Percentiles rank a stretch among this genome's conserved stretches.
Evolutionary conservation across 2,329 filamentous ascomycete species (phyloP).

Genomic region (Colletotrichum siamense): DNA sequence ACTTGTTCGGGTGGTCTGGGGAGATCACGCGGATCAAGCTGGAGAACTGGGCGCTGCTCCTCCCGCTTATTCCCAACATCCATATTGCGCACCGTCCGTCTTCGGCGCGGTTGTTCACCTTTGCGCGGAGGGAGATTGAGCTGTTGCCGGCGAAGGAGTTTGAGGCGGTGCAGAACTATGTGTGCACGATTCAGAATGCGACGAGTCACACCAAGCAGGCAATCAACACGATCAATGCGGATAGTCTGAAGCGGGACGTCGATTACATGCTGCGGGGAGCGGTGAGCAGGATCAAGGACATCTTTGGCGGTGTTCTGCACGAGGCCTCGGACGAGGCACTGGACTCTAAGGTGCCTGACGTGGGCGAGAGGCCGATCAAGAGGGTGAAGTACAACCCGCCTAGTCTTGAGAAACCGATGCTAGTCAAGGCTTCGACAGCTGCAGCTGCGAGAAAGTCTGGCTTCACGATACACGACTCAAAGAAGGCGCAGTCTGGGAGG

Average conservation of each 20-base stretch:
- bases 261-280: background rate
- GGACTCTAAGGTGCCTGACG: background rate
- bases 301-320: background rate
- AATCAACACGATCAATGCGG: background rate
- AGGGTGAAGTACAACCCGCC: background rate
- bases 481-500: background rate
- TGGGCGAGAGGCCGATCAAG: background rate
- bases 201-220: fast-evolving
- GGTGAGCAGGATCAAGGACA: background rate
- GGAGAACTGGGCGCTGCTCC: background rate
- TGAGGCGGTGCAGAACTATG: background rate
- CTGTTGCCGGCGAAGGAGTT: background rate
- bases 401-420: background rate
- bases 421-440: background rate
- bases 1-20: background rate
- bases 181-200: background rate
- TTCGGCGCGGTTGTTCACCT: background rate
- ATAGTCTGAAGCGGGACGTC: background rate
- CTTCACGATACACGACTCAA: background rate
- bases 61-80: background rate
- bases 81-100: background rate
- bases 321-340: background rate
- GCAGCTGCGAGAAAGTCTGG: background rate
- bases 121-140: constrained; percentile 10
- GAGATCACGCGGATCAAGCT: background rate